Evolutionary conservation across 1,284 basidiomycete genomes (phyloP), one percentile per base, ranked within the genome.

Genomic region (Ganoderma leucocontextum): DNA sequence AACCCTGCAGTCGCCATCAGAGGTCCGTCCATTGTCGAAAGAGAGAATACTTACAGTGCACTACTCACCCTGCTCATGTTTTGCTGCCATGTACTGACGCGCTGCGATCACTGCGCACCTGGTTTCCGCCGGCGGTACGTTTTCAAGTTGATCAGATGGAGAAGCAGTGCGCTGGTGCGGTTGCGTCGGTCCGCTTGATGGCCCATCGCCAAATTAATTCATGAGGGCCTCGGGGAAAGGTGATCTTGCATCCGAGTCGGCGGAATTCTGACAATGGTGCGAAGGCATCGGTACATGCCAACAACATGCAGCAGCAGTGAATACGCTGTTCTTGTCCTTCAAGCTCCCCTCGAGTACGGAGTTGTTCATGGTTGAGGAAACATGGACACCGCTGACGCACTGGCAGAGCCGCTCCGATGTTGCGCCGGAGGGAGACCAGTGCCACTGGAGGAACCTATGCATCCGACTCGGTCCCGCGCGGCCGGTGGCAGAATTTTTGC

Each of bases 81-180:
- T 47, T 22, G n/a, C 44, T 2, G 29, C 41, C 41, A 6, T 42
- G 41, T 12, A 42, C 41, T 17, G 47, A 22, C 10, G n/a, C 47
- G 47, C 47, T 52, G 47, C 47, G 22, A 22, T 52, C 47, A 52
- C 47, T 52, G 47, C n/a, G 42, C 47, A 52, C 22, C 47, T 52
- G 10, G 47, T 52, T 52, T 25, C 47, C 47, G 47, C 44, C 22
- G n/a, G 47, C 22, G 22, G 47, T 25, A 52, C 47, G 44, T 22
- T n/a, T 22, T 47, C 6, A 25, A 22, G 47, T 52, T 52, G 22
- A 52, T 52, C 22, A 52, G 47, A 52, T 52, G 8, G 44, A 1
- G 22, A 52, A 52, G 47, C 47, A 25, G 47, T 52, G 47, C 22
- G 13, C 13, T 13, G 47, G 22, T 9, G 22, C 22, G 47, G 22